These are phyloP conservation scores for Gremmenia infestans DNA, from an alignment of 2,329 filamentous ascomycete species.

Conservation along the genomic window DNA sequence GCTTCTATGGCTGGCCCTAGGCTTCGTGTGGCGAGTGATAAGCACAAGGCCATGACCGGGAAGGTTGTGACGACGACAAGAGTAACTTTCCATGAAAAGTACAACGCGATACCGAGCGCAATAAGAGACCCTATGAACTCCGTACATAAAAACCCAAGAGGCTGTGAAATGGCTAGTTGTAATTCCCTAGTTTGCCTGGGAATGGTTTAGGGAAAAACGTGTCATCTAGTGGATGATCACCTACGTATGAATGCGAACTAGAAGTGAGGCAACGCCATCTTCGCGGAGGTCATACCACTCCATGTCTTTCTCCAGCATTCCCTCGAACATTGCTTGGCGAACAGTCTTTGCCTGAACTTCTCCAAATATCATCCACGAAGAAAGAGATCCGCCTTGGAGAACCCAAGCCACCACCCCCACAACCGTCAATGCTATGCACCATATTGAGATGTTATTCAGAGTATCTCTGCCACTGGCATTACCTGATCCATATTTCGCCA, in stretches of 20 bases:
- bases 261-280: conserved; percentile 66
- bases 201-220: conserved; percentile 20
- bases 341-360: conserved; percentile 70
- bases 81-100: conserved; percentile 78
- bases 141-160: conserved; percentile 65
- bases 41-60: conserved; percentile 58
- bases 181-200: conserved; percentile 74
- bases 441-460: conserved; percentile 49
- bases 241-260: conserved; percentile 70
- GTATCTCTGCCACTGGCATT: conserved; percentile 45
- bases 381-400: conserved; percentile 61
- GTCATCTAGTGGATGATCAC: conserved; percentile 26
- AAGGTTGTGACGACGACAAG: conserved; percentile 71
- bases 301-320: conserved; percentile 67
- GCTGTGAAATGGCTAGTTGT: conserved; percentile 73
- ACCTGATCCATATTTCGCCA: conserved; percentile 61
- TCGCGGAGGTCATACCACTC: conserved; percentile 74
- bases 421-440: conserved; percentile 57
- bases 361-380: conserved; percentile 70
- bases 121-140: conserved; percentile 59
- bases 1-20: conserved; percentile 62
- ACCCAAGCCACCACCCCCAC: conserved; percentile 65
- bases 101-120: conserved; percentile 68
- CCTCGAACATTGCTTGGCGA: conserved; percentile 59
- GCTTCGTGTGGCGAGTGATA: conserved; percentile 54